Evolutionary conservation across 2,329 filamentous ascomycete species (phyloP), one percentile per base, ranked within the genome.

Genomic region (Aureobasidium sp.): DNA sequence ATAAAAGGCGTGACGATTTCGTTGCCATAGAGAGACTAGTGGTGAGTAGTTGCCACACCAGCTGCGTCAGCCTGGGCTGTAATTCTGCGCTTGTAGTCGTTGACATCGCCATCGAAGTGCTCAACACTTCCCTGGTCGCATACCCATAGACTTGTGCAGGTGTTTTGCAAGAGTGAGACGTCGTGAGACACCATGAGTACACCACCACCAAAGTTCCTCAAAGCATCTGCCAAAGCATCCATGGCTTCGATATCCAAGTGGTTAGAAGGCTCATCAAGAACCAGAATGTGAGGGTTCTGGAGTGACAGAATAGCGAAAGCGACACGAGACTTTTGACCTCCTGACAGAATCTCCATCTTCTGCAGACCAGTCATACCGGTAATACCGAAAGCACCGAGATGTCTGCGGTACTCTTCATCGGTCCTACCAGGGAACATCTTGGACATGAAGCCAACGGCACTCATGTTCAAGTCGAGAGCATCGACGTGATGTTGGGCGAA

Each of bases 101-200:
- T 90, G 59, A 99, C 92, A 69, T 95, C 92, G 37, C 94, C 94
- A 64, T 89, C 86, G 77, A 99, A 99, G 78, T 97, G 92, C 82
- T 96, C 91, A 25, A 99, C 92, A 1, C 88, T 94, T 10, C 94
- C 94, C 63, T 88, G 81, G 74, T 99, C 94, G 72, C 94, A 99
- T 65, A 99, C 93, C 94, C 94, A 99, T 71, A 99, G 78, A 72
- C 87, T 94, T 55, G 82, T 94, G 76, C 94, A 99, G 41, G 99
- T 94, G 59, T 89, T 96, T 79, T 96, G 91, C 75, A 99, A 75
- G 91, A 99, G 97, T 1, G 94, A 97, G 59, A 99, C 94, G 73
- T 99, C 94, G 88, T 99, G 94, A 71, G 90, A 96, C 62, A 99
- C 94, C 91, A 99, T 97, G 70, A 99, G 79, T 61, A 99, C 92